phyloP scores from a whole-genome alignment of 2,329 filamentous ascomycete genomes.

The Bimuria novae-zelandiae region DNA sequence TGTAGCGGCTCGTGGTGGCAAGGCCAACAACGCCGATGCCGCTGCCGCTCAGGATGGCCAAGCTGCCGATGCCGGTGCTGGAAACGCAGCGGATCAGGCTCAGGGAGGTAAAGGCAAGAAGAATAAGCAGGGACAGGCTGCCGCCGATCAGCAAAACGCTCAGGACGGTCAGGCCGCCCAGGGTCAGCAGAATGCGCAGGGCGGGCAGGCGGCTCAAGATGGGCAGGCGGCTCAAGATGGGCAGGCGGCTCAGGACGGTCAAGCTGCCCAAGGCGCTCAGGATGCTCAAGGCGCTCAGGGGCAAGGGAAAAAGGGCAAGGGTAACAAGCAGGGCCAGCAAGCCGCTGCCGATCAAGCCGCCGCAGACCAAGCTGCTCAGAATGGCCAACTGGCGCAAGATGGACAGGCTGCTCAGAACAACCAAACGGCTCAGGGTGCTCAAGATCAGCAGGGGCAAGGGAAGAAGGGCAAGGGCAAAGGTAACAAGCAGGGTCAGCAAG shows the following conservation, averaged over 20 bases:
- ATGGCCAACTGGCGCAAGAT: neutral
- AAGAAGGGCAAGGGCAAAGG: neutral
- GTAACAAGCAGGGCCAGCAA: neutral
- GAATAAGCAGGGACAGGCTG: neutral
- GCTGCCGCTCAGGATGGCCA: neutral
- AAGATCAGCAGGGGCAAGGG: too few species aligned
- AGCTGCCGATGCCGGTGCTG: slow-evolving; percentile 11
- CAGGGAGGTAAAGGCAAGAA: slow-evolving; percentile 1
- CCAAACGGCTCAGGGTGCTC: too few species aligned
- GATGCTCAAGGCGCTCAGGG: neutral
- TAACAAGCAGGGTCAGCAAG: slow-evolving; percentile 3
- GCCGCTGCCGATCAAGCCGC: slow-evolving; percentile 10
- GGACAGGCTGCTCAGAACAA: neutral
- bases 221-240: slow-evolving; percentile 1
- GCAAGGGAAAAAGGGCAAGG: neutral
- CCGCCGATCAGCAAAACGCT: neutral
- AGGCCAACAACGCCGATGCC: neutral
- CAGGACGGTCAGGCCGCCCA: neutral
- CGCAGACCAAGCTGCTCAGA: slow-evolving; percentile 3
- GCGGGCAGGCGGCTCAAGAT: neutral
- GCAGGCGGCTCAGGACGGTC: neutral
- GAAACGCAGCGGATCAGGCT: neutral
- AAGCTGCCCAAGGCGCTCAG: slow-evolving; percentile 6
- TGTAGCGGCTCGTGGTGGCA: slow-evolving; percentile 15
- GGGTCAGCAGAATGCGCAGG: slow-evolving; percentile 1